phyloP scores from a whole-genome alignment of 2,329 filamentous ascomycete species.

The Cytospora paraplurivora region DNA sequence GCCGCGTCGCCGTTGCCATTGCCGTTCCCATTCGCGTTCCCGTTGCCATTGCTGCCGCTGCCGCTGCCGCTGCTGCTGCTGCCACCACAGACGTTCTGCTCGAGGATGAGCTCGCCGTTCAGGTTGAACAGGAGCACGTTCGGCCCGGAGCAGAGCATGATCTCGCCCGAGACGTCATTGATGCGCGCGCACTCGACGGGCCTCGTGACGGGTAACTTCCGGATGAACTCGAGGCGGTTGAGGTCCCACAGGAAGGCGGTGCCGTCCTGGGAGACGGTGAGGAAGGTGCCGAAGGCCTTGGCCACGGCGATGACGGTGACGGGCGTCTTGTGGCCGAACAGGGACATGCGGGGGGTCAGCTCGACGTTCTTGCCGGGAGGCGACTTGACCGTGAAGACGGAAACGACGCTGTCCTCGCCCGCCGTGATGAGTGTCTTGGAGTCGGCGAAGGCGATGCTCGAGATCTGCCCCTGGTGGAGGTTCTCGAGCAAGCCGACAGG shows the following conservation, averaged over 20 bases:
- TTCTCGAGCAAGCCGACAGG: conserved; percentile 87
- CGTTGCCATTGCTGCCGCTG: conserved; percentile 36
- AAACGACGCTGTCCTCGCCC: conserved; percentile 88
- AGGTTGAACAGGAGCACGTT: conserved; percentile 80
- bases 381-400: conserved; percentile 74
- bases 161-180: conserved; percentile 88
- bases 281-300: conserved; percentile 82
- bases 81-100: conserved; percentile 75
- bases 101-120: conserved; percentile 80
- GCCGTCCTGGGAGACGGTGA: conserved; percentile 81
- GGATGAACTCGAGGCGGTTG: conserved; percentile 84
- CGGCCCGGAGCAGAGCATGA: conserved; percentile 78
- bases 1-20: conserved; percentile 33
- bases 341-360: conserved; percentile 72
- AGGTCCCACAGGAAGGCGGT: conserved; percentile 91
- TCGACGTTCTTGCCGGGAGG: conserved; percentile 71
- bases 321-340: conserved; percentile 88
- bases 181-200: conserved; percentile 75
- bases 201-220: conserved; percentile 64
- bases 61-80: conserved; percentile 44
- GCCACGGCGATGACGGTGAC: conserved; percentile 83
- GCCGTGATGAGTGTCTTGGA: conserved; percentile 89
- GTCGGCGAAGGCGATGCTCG: conserved; percentile 80
- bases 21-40: neutral
- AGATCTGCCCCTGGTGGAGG: conserved; percentile 87